Evolutionary conservation across 225 moss, liverwort and hornwort genomes (phyloP).

Genomic region (Sphagnum tenellum): DNA sequence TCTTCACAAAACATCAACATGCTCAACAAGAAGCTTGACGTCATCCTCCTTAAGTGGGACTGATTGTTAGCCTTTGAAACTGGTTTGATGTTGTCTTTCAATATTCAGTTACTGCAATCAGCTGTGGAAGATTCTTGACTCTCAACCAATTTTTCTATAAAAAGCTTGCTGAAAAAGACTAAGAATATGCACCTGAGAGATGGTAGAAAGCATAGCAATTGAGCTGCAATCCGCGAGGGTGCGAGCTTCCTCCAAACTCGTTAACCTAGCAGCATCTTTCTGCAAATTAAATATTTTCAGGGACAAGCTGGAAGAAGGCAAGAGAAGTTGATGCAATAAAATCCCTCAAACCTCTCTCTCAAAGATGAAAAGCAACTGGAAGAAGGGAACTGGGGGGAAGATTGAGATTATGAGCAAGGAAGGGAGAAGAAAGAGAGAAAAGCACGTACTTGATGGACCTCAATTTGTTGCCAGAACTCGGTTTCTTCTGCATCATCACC

Average conservation of each 20-base stretch:
- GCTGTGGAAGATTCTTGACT: slow-evolving; percentile 4
- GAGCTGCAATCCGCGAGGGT: slow-evolving; percentile 44
- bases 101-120: background rate
- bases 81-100: background rate
- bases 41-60: background rate
- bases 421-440: slow-evolving; percentile 7
- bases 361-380: background rate
- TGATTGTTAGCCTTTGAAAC: background rate
- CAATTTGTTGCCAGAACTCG: slow-evolving; percentile 44
- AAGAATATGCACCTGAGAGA: slow-evolving; percentile 51
- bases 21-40: background rate
- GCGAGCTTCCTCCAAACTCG: slow-evolving; percentile 75
- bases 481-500: slow-evolving; percentile 17
- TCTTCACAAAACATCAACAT: background rate
- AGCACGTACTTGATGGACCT: slow-evolving; percentile 38
- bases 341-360: background rate
- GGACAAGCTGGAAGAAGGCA: background rate
- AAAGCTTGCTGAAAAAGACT: no score
- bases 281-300: slow-evolving; percentile 16
- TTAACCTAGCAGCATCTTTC: slow-evolving; percentile 56
- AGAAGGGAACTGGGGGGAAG: background rate
- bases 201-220: slow-evolving; percentile 73
- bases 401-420: background rate
- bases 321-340: background rate
- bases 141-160: background rate